Evolutionary conservation across 2,329 filamentous ascomycete species (phyloP), one percentile per base, ranked within the genome.

Genomic region (Monosporascus sp.): DNA sequence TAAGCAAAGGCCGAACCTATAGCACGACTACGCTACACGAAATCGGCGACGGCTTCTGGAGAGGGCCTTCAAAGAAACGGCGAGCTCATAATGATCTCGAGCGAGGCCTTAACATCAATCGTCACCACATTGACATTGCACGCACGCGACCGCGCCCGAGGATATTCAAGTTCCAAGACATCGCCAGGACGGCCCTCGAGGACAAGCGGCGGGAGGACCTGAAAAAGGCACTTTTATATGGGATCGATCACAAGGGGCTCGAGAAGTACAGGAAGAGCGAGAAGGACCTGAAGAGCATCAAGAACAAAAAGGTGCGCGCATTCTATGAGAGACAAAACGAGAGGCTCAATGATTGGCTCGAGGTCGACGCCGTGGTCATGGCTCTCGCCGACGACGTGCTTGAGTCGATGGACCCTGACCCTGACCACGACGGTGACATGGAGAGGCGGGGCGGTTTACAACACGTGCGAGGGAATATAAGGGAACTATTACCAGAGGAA

Each of bases 401-500:
- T n/a, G 81, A 84, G 54, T 78, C 74, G 43, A 82, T 84, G 74
- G 74, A 80, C 55, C 81, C 81, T 2, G 81, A 84, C 51, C 70
- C 76, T 2, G 80, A 84, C 56, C 70, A 76, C 31, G 81, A 84
- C 59, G 80, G 81, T 3, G 65, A 78, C n/a, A 70, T 71, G 7
- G 81, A 84, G 59, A 69, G 78, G 19, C 68, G 72, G 6, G 80
- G 79, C 0, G 75, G 75, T 0, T 62, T 84, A 24, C 77, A 80
- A 49, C 65, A 63, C 24, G 74, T 72, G 5, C 67, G 70, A 7
- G 81, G 78, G 44, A 73, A 75, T 48, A 73, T 84, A n/a, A 76
- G 78, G 52, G 72, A 74, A 1, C 76, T 84, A 54, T 65, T 85
- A 2, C 81, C 81, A 0, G 72, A 82, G 46, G 77, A 81, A 1